Percentiles rank a stretch among this genome's conserved stretches.
These are phyloP conservation scores for Phlebiopsis flavidoalba DNA, from an alignment of 768 basidiomycete species.

Conservation along the genomic window DNA sequence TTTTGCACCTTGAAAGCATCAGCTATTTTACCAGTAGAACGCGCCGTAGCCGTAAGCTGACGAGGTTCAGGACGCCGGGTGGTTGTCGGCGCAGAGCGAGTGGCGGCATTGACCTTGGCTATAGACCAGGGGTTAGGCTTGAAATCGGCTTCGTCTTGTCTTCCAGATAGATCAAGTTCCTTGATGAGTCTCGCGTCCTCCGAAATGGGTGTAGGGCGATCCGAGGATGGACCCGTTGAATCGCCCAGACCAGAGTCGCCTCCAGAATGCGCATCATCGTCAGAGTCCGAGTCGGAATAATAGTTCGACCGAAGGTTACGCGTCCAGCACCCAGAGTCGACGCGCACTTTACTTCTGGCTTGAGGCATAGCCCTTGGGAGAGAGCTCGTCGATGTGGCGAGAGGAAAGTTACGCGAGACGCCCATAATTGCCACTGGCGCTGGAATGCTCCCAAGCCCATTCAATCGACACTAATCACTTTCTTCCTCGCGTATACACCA, in stretches of 20 bases:
- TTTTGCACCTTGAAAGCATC: conserved; percentile 45
- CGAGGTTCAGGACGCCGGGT: neutral
- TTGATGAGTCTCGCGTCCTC: conserved; percentile 29
- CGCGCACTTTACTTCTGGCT: neutral
- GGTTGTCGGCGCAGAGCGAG: conserved; percentile 28
- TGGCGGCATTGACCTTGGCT: conserved; percentile 71
- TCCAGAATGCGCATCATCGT: neutral
- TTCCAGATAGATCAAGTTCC: conserved; percentile 54
- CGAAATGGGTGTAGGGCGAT: conserved; percentile 4
- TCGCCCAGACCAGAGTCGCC: neutral
- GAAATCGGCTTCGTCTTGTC: conserved; percentile 59
- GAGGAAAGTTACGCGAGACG: neutral
- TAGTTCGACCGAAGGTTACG: conserved; percentile 6
- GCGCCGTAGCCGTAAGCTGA: neutral
- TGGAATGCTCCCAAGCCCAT: neutral
- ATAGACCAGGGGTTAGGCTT: conserved; percentile 80
- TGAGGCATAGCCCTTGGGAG: neutral
- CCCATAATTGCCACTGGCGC: neutral
- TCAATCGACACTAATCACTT: neutral
- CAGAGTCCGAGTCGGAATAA: conserved; percentile 3
- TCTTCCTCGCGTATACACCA: neutral
- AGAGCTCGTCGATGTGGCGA: neutral
- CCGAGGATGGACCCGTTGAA: neutral
- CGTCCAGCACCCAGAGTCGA: conserved; percentile 5
- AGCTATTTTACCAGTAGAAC: conserved; percentile 31